Evolutionary conservation across 257 asterid genomes (phyloP).

Genomic region (Fraxinus anomala): DNA sequence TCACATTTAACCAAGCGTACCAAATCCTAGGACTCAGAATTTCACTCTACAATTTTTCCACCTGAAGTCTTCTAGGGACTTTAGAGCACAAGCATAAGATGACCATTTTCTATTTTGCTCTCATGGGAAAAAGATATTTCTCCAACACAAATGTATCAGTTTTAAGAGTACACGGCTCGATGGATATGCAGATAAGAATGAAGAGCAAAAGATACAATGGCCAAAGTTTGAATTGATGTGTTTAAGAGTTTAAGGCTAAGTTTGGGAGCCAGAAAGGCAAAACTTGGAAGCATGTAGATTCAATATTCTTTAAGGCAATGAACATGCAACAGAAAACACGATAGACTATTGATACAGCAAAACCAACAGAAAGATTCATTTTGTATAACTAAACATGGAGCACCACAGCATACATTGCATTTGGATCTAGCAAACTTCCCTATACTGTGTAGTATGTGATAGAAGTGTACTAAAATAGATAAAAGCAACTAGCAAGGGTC

Average conservation of each 20-base stretch:
- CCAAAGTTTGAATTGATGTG: neutral
- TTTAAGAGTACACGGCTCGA: neutral
- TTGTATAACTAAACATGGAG: neutral
- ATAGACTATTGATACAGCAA: neutral
- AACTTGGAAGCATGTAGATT: conserved; percentile 5
- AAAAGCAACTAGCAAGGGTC: neutral
- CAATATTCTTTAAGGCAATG: neutral
- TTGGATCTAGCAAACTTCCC: neutral
- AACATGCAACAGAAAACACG: neutral
- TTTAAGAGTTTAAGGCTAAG: neutral
- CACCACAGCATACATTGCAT: neutral
- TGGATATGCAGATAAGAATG: neutral
- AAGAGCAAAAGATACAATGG: neutral
- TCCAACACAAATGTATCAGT: neutral
- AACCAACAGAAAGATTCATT: neutral
- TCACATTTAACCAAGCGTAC: neutral
- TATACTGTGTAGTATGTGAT: neutral
- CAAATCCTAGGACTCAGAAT: neutral
- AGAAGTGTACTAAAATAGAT: neutral
- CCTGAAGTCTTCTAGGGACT: neutral
- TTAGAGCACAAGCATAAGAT: neutral
- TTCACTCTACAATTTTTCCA: neutral
- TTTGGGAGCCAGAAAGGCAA: neutral
- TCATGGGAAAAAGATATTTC: neutral
- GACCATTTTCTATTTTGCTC: neutral